phyloP scores from a whole-genome alignment of 148 eudicot species.

The Camellia japonica region DNA sequence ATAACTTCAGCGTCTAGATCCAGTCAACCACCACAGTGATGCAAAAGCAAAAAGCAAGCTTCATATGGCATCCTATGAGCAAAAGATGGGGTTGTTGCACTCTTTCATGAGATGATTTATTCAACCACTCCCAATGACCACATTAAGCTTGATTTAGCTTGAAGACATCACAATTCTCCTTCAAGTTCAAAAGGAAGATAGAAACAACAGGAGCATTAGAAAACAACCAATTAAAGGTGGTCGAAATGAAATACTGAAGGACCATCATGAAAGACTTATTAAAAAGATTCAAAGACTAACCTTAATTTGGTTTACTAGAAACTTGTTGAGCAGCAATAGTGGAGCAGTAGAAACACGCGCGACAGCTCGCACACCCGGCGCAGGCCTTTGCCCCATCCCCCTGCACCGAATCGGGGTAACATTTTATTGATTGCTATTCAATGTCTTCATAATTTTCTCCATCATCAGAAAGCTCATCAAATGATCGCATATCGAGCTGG shows the following conservation, averaged over 20 bases:
- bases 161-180: slow-evolving; percentile 12
- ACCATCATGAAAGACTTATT: neutral
- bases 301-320: slow-evolving; percentile 12
- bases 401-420: slow-evolving; percentile 17
- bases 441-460: slow-evolving; percentile 26
- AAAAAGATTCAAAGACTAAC: slow-evolving; percentile 11
- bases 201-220: neutral
- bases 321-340: neutral
- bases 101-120: neutral
- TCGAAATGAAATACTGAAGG: neutral
- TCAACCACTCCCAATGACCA: slow-evolving; percentile 5
- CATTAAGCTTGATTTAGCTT: neutral
- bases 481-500: slow-evolving; percentile 29
- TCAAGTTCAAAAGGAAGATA: slow-evolving; percentile 2
- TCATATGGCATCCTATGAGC: slow-evolving; percentile 16
- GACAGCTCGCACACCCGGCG: slow-evolving; percentile 25
- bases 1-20: slow-evolving; percentile 1
- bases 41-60: neutral
- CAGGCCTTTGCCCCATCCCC: slow-evolving; percentile 20
- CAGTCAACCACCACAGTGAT: slow-evolving; percentile 10
- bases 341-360: slow-evolving; percentile 15
- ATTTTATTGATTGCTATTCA: slow-evolving; percentile 28
- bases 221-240: slow-evolving; percentile 1
- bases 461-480: slow-evolving; percentile 31
- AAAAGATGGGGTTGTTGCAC: neutral